Conservation (phyloP, 192 early-diverging fungal genomes). For the Oehlia diaphana region DNA sequence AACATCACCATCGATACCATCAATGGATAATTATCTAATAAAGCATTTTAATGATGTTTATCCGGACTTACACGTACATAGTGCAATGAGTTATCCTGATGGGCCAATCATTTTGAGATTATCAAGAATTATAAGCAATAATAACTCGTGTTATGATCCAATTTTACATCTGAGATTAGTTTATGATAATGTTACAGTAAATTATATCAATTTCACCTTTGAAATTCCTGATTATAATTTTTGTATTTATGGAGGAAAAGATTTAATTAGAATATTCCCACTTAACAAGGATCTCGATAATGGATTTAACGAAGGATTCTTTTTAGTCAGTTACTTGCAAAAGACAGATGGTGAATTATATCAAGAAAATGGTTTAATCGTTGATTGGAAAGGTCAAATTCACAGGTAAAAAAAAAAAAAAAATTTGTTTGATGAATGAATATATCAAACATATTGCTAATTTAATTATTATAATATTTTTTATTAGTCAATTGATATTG, state of each 20-base stretch:
- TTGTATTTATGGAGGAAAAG: neutral
- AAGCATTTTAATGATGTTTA: neutral
- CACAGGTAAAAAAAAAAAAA: neutral
- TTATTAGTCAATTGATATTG: neutral
- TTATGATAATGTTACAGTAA: neutral
- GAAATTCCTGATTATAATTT: neutral
- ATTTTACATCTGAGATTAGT: neutral
- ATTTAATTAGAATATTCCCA: neutral
- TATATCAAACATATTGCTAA: neutral
- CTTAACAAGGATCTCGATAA: neutral
- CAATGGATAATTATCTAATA: neutral
- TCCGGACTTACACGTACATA: neutral
- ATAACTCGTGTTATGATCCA: neutral
- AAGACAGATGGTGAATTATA: neutral
- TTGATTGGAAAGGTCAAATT: neutral
- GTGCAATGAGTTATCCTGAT: neutral
- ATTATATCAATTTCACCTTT: neutral
- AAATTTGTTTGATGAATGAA: neutral
- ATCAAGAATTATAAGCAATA: neutral
- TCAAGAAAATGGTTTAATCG: neutral
- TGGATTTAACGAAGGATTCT: too few species aligned
- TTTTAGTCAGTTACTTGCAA: neutral
- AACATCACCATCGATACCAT: too few species aligned
- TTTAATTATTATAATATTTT: neutral
- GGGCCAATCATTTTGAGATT: conserved; percentile 1